These are phyloP conservation scores for Cinchona pubescens DNA, from an alignment of 257 asterid species.

Conservation along the genomic window DNA sequence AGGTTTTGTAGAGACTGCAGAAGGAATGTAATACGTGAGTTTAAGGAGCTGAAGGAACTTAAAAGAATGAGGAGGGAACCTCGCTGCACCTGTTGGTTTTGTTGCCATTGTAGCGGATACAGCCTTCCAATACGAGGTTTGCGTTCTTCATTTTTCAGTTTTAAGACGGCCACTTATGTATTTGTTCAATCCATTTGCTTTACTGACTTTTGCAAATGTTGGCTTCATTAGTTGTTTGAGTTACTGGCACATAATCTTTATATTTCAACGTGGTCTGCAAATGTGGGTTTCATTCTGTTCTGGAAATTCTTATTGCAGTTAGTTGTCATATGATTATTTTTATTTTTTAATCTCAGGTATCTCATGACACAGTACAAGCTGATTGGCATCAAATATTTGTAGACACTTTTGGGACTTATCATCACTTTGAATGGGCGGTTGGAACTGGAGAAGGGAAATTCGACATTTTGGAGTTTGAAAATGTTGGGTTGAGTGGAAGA, in stretches of 20 bases:
- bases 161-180: neutral
- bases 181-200: neutral
- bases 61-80: slow-evolving; percentile 81
- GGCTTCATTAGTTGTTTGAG: neutral
- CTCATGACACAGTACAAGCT: slow-evolving; percentile 78
- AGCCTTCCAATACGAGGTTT: slow-evolving; percentile 90
- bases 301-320: neutral
- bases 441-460: slow-evolving; percentile 96
- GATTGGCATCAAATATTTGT: slow-evolving; percentile 88
- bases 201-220: neutral
- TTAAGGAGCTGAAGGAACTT: slow-evolving; percentile 91
- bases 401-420: slow-evolving; percentile 68
- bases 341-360: slow-evolving; percentile 56
- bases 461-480: slow-evolving; percentile 81
- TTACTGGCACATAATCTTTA: neutral
- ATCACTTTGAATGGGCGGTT: slow-evolving; percentile 95
- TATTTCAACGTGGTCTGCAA: too few species aligned
- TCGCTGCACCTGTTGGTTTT: slow-evolving; percentile 89
- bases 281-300: neutral
- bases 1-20: slow-evolving; percentile 98
- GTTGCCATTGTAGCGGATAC: slow-evolving; percentile 96
- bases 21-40: slow-evolving; percentile 95
- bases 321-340: neutral
- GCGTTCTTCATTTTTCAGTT: neutral
- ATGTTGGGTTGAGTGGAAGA: slow-evolving; percentile 82